A percentile compares a stretch with the other conserved stretches of the same genome.
Evolutionary conservation across 768 basidiomycete genomes (phyloP).

Genomic region (Hirschioporus abietinus): DNA sequence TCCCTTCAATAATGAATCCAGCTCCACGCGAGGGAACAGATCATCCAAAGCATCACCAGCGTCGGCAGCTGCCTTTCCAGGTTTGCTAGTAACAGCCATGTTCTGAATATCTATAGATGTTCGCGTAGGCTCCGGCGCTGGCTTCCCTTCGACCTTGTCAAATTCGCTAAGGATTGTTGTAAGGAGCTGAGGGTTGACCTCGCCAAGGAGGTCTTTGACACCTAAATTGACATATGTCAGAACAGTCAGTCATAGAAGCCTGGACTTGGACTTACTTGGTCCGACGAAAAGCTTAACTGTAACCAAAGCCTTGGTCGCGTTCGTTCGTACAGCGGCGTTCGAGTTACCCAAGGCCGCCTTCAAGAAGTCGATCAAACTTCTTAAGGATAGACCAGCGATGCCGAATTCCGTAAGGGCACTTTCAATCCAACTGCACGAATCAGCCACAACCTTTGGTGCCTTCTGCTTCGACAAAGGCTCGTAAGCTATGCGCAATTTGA

Average conservation of each 20-base stretch:
- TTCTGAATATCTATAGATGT: constrained; percentile 69
- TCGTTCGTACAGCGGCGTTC: constrained; percentile 89
- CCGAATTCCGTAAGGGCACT: constrained; percentile 86
- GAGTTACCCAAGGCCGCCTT: constrained; percentile 86
- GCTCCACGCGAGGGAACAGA: constrained; percentile 90
- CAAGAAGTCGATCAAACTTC: constrained; percentile 84
- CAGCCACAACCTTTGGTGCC: constrained; percentile 93
- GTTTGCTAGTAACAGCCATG: constrained; percentile 38
- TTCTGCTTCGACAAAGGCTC: constrained; percentile 93
- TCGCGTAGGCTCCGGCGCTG: constrained; percentile 73
- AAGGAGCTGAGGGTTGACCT: constrained; percentile 89
- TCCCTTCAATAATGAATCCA: constrained; percentile 79
- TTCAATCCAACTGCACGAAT: constrained; percentile 86
- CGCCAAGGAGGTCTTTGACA: constrained; percentile 88
- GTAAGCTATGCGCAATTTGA: constrained; percentile 52
- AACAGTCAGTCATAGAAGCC: constrained; percentile 3
- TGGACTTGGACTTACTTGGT: constrained; percentile 47
- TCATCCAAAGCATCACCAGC: constrained; percentile 79
- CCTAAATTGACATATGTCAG: constrained; percentile 37
- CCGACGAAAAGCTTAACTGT: constrained; percentile 92
- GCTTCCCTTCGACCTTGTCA: constrained; percentile 79
- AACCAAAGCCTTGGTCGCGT: constrained; percentile 88
- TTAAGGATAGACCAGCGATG: constrained; percentile 76
- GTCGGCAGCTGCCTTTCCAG: constrained; percentile 27
- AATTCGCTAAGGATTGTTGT: constrained; percentile 89